Percentiles rank a stretch among this genome's conserved stretches.
These are phyloP conservation scores for Symbiodinium pilosum DNA, from an alignment of 73 alveolate genomes.

Conservation along the genomic window DNA sequence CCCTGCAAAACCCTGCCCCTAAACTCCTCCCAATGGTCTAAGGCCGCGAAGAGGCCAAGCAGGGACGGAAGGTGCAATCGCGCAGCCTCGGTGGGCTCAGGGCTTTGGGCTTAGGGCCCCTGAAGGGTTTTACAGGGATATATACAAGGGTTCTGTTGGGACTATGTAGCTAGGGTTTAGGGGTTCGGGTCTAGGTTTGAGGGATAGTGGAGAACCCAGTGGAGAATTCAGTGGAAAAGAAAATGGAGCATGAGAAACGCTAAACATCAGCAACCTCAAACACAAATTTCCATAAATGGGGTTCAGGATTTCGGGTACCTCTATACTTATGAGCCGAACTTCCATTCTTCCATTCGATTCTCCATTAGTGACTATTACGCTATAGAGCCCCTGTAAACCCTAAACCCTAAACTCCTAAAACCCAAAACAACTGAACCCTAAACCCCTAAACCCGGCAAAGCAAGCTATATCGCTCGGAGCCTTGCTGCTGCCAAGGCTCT, in stretches of 20 bases:
- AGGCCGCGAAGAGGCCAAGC: constrained; percentile 31
- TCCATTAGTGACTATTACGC: too few species aligned
- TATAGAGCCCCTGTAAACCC: neutral
- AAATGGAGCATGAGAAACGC: too few species aligned
- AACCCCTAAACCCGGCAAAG: neutral
- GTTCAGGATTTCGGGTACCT: neutral
- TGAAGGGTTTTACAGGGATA: neutral
- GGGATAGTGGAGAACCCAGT: too few species aligned
- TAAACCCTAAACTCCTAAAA: neutral
- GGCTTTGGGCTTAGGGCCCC: neutral
- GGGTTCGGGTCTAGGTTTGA: neutral
- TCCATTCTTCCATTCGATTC: too few species aligned
- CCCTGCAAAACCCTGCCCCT: neutral
- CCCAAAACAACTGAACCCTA: neutral
- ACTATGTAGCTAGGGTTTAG: neutral
- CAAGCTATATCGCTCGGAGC: neutral
- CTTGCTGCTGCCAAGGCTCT: constrained; percentile 17
- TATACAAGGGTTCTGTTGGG: neutral
- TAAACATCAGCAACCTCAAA: too few species aligned
- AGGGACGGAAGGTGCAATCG: constrained; percentile 84
- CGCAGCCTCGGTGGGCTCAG: constrained; percentile 40
- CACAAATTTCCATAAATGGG: neutral
- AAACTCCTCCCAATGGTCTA: neutral
- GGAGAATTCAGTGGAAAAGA: too few species aligned
- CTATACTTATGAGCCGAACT: too few species aligned